Evolutionary conservation across 2,329 filamentous ascomycete genomes (phyloP).

Genomic region (Penicillium sp.): DNA sequence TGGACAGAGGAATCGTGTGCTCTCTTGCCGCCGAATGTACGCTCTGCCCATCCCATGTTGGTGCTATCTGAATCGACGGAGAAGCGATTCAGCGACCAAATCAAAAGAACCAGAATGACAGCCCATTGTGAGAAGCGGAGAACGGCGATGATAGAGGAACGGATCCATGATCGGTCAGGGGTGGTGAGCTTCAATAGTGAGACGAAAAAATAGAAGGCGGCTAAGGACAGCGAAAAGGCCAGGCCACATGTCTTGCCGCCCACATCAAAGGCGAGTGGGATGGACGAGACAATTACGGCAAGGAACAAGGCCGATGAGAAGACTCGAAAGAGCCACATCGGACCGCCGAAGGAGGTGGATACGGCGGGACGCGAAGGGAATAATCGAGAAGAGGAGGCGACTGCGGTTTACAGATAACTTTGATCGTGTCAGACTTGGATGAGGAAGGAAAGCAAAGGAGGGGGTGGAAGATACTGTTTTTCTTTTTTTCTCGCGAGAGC

Average conservation of each 20-base stretch:
- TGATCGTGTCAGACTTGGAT: slow-evolving; percentile 1
- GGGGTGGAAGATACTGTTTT: not conserved
- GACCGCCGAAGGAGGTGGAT: slow-evolving; percentile 28
- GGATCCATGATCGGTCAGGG: slow-evolving; percentile 70
- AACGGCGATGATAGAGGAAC: slow-evolving; percentile 65
- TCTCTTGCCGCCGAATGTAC: slow-evolving; percentile 66
- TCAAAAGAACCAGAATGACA: slow-evolving; percentile 77
- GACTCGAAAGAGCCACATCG: slow-evolving; percentile 80
- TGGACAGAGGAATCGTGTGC: slow-evolving; percentile 62
- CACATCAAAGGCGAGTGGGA: slow-evolving; percentile 96
- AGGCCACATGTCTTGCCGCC: slow-evolving; percentile 90
- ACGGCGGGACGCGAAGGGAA: slow-evolving; percentile 20
- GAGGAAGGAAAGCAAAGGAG: not conserved
- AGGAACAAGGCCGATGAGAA: slow-evolving; percentile 81
- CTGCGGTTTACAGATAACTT: not conserved
- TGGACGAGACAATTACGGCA: slow-evolving; percentile 86
- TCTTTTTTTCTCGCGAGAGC: not conserved
- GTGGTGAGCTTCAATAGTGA: slow-evolving; percentile 76
- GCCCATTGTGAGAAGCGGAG: slow-evolving; percentile 80
- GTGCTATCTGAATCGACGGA: slow-evolving; percentile 73
- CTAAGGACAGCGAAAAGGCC: slow-evolving; percentile 85
- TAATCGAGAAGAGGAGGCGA: slow-evolving; percentile 2
- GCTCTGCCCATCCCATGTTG: slow-evolving; percentile 69
- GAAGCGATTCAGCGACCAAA: slow-evolving; percentile 94
- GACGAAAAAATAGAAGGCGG: slow-evolving; percentile 85